These are phyloP conservation scores for Pisolithus microcarpus DNA, from an alignment of 768 basidiomycete genomes.

Conservation along the genomic window DNA sequence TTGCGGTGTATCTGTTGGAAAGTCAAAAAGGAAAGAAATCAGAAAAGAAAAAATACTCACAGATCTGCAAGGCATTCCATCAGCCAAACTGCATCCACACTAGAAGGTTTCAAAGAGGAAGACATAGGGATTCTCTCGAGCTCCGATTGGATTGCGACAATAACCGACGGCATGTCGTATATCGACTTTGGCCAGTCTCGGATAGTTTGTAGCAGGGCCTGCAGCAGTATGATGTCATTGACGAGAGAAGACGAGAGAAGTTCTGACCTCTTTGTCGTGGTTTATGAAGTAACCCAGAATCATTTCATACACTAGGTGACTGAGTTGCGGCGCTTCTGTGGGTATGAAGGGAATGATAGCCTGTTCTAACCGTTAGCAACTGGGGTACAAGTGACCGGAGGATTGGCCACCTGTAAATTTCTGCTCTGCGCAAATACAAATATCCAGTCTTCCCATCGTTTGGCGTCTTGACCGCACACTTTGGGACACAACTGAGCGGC, in stretches of 20 bases:
- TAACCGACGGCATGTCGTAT: slow-evolving; percentile 82
- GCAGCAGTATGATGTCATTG: background rate
- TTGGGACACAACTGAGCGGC: slow-evolving; percentile 81
- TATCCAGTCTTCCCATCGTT: slow-evolving; percentile 95
- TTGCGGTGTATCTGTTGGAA: slow-evolving; percentile 63
- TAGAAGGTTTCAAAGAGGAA: slow-evolving; percentile 36
- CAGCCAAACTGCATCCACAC: slow-evolving; percentile 52
- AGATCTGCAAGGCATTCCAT: slow-evolving; percentile 94
- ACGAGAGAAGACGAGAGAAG: background rate
- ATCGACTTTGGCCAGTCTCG: slow-evolving; percentile 87
- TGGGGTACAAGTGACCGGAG: background rate
- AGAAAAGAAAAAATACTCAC: slow-evolving; percentile 33
- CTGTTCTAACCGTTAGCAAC: slow-evolving; percentile 31
- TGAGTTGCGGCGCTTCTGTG: slow-evolving; percentile 71
- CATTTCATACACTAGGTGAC: slow-evolving; percentile 90
- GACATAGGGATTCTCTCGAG: slow-evolving; percentile 57
- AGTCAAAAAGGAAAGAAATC: background rate
- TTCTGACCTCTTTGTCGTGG: slow-evolving; percentile 62
- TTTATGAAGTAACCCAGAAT: slow-evolving; percentile 80
- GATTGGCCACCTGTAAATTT: slow-evolving; percentile 59
- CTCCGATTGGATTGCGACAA: slow-evolving; percentile 81
- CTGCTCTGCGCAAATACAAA: slow-evolving; percentile 80
- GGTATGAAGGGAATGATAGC: slow-evolving; percentile 87
- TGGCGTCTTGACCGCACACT: slow-evolving; percentile 72
- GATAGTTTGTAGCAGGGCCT: slow-evolving; percentile 75